These are phyloP conservation scores for Solanum appendiculatum DNA, from an alignment of 257 asterid species.

Conservation along the genomic window DNA sequence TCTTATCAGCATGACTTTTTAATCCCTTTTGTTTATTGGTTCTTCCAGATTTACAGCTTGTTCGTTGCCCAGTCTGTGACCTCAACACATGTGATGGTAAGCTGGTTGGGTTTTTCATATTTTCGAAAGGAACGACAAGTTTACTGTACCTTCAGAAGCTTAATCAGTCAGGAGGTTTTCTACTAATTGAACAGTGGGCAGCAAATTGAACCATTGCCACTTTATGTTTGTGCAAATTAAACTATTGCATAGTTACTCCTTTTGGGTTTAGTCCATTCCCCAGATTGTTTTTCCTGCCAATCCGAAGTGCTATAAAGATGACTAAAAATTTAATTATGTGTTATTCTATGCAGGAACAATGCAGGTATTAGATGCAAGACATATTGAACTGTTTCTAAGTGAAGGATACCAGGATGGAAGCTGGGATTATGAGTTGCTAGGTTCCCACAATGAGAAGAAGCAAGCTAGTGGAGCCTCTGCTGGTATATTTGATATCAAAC, in stretches of 20 bases:
- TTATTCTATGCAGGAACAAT: conserved; percentile 64
- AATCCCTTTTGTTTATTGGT: neutral
- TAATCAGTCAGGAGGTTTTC: neutral
- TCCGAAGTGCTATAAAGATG: neutral
- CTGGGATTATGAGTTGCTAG: conserved; percentile 68
- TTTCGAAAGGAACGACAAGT: neutral
- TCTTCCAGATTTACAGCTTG: conserved; percentile 87
- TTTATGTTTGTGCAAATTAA: neutral
- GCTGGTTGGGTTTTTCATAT: neutral
- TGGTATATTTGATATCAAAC: conserved; percentile 69
- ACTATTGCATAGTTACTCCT: neutral
- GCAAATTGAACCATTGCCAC: neutral
- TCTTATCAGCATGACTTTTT: neutral
- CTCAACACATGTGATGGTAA: conserved; percentile 90
- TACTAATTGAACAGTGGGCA: neutral
- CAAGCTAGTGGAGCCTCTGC: conserved; percentile 61
- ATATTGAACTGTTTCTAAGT: conserved; percentile 66
- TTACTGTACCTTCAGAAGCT: neutral
- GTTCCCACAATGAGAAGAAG: conserved; percentile 49
- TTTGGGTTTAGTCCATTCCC: neutral
- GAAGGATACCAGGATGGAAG: conserved; percentile 60
- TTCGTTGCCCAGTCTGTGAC: conserved; percentile 92
- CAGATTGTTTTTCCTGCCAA: neutral
- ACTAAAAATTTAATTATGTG: neutral
- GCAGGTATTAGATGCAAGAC: conserved; percentile 95